Conservation (phyloP, 345 rosid species). For the Gossypium thurberi region DNA sequence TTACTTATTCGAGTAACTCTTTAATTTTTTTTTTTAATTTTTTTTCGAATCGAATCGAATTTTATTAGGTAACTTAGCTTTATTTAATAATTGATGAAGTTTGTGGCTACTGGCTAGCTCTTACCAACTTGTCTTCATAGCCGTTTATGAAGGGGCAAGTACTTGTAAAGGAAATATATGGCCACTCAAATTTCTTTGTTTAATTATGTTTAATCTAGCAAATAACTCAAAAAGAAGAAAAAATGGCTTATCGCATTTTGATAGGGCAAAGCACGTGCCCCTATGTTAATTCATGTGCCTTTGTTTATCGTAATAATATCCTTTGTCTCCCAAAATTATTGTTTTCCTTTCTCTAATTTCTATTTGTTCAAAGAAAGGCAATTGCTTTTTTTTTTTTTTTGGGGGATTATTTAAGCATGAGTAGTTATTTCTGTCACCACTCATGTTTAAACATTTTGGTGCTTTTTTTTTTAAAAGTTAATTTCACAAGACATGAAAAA, state of each 20-base stretch:
- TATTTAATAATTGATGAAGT: too few species aligned
- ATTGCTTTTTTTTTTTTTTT: neutral
- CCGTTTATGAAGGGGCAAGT: too few species aligned
- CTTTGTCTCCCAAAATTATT: neutral
- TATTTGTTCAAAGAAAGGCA: neutral
- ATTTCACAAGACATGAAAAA: neutral
- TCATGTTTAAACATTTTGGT: neutral
- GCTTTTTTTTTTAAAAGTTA: neutral
- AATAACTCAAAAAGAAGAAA: too few species aligned
- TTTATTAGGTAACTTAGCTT: too few species aligned
- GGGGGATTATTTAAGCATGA: neutral
- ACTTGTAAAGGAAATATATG: too few species aligned
- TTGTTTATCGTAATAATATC: neutral
- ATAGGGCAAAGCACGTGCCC: neutral
- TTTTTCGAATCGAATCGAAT: too few species aligned
- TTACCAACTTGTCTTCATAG: too few species aligned
- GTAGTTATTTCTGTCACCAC: neutral
- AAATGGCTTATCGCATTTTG: neutral
- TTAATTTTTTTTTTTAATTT: too few species aligned
- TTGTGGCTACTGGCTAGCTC: too few species aligned
- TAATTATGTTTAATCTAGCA: too few species aligned
- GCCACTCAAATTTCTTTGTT: too few species aligned
- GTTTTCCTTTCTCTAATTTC: neutral
- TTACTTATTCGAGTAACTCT: too few species aligned
- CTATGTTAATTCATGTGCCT: neutral